phyloP scores from a whole-genome alignment of 345 rosid genomes.

The Lagerstroemia speciosa region DNA sequence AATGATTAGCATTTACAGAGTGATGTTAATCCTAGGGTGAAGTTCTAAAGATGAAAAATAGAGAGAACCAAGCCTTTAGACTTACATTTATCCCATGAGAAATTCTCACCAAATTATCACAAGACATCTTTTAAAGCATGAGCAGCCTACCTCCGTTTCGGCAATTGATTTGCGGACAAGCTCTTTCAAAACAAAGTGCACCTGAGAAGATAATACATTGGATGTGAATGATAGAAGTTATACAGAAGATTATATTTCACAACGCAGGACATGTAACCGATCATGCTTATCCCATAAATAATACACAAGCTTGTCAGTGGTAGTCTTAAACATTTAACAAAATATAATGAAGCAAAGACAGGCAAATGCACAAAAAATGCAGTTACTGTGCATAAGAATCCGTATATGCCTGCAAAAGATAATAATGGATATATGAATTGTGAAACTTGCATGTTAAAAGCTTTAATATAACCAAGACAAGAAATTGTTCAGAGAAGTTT shows the following conservation, averaged over 20 bases:
- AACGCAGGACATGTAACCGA: background rate
- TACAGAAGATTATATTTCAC: background rate
- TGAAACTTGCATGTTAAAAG: too few species aligned
- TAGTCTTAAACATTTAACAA: background rate
- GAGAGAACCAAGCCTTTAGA: background rate
- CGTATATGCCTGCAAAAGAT: too few species aligned
- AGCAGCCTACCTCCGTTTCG: constrained; percentile 68
- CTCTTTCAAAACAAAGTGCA: constrained; percentile 89
- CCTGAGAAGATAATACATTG: constrained; percentile 31
- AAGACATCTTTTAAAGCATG: constrained; percentile 6
- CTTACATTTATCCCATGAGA: background rate
- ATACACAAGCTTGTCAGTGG: background rate
- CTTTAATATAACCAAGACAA: too few species aligned
- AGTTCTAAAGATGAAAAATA: background rate
- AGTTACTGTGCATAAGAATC: too few species aligned
- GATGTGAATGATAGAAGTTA: background rate
- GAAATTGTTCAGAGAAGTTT: too few species aligned
- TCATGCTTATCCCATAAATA: background rate
- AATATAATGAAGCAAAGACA: background rate
- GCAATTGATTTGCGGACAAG: constrained; percentile 92
- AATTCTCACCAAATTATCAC: background rate
- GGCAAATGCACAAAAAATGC: background rate
- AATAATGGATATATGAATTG: too few species aligned
- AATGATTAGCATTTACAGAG: too few species aligned
- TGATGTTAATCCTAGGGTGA: background rate